Base-by-base conservation (phyloP, 1,284 basidiomycete species). In the Malassezia brasiliensis region DNA sequence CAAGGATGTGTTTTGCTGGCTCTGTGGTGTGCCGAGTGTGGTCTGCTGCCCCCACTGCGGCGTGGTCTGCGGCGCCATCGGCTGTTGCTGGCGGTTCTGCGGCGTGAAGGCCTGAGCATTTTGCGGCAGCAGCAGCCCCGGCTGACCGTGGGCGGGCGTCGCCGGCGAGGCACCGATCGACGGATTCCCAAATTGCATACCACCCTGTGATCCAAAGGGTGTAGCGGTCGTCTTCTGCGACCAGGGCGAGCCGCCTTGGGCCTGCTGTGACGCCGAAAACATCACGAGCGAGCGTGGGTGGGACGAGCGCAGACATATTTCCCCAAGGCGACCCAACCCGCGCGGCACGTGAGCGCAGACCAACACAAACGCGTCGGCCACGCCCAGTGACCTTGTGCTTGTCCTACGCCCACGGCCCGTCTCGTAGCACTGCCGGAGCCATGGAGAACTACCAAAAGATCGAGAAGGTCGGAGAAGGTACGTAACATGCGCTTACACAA, bases 381-480 rank as follows among this genome's bases (percentile, higher is more conserved):
- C 37, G 9, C 37, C 17, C n/a, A 19, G 37, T 34, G n/a, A 9
- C 37, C 37, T 28, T 28, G 25, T 28, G 25, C 25, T 28, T 28
- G 25, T 28, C 25, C 25, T 28, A 28, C 25, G 25, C 25, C 25
- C 34, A 35, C 34, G 11, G 34, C 11, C 11, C 34, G 34, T 14
- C 12, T 35, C 34, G 34, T 35, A 35, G 34, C 34, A 35, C 34
- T 35, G 19, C 6, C 3, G 20, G 30, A 11, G 36, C n/a, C 36
- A 77, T 77, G 75, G 77, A 72, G 67, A 79, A 78, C 64, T 79
- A 79, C 68, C 72, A 77, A 47, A 78, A 89, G 82, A 80, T 91
- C 47, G 88, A 91, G 78, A 91, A 90, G 78, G 80, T 75, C 45
- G 68, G 73, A 48, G 67, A 68, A 54, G 67, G 67, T 68, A 57